Evolutionary conservation across 768 basidiomycete species (phyloP), one percentile per base, ranked within the genome.

Genomic region (Peribolospora baueri): DNA sequence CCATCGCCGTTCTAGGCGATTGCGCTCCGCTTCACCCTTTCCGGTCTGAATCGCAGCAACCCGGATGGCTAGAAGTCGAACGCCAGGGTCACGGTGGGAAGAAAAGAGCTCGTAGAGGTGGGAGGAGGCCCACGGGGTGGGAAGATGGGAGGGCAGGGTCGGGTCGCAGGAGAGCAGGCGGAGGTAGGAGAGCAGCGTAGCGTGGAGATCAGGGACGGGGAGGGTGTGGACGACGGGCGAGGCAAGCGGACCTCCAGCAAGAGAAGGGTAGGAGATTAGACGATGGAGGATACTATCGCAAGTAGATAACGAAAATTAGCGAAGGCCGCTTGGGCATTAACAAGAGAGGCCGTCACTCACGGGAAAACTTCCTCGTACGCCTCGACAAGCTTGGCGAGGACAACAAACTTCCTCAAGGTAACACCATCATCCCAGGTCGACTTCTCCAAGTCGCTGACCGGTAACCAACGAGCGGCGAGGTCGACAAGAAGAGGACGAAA

Each of bases 401-500:
- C 67, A 7, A 57, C 54, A 37, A 67, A 73, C 57, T 13, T 60
- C 61, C 14, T 58, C 58, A 11, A 52, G 54, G 47, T 61, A 51
- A 8, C 57, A 60, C 2, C 53, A 5, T 45, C 8, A 56, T 54
- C 0, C 42, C 42, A 3, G 51, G 52, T 38, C 9, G 36, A 9
- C 45, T 39, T 72, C 68, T 73, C 67, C 43, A 71, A 61, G 14
- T 57, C 56, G 43, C 63, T 54, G 6, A 71, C 68, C n/a, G 79
- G 70, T 46, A 90, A 64, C 86, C 85, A 93, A 62, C 82, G 68
- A 3, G 82, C 82, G 62, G 79, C 80, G 37, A 97, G 68, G 66
- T 91, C 83, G 38, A 81, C 61, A 45, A 86, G 65, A 53, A 95
- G 67, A 3, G 90, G 88, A 58, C 81, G 70, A 68, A 82, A 95